Percentiles rank a stretch among this genome's conserved stretches.
phyloP scores from a whole-genome alignment of 805 yeast genomes.

The Starmerella roubikii region DNA sequence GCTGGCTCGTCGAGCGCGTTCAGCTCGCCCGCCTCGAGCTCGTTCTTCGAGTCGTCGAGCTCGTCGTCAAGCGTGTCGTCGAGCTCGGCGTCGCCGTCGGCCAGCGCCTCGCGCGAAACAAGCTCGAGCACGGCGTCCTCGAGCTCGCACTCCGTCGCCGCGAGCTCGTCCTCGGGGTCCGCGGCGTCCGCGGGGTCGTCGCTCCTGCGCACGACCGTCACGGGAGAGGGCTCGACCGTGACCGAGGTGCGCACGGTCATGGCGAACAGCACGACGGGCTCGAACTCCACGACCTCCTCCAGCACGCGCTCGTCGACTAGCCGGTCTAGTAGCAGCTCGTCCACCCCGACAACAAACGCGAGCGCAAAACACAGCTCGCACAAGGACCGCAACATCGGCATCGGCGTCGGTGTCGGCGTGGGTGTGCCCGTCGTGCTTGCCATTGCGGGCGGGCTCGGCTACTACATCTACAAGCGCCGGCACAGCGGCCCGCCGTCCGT shows the following conservation, averaged over 20 bases:
- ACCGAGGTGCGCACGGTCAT: constrained; percentile 6
- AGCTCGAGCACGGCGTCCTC: not conserved
- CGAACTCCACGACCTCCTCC: constrained; percentile 1
- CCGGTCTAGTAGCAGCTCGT: not conserved
- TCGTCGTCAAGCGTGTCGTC: not conserved
- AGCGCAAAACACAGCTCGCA: not conserved
- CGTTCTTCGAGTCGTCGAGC: not conserved
- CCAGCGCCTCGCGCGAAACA: not conserved
- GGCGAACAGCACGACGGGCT: not conserved
- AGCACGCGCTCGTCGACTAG: constrained; percentile 1
- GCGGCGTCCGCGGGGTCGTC: not conserved
- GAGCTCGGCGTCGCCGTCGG: not conserved
- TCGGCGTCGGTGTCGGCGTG: constrained; percentile 60
- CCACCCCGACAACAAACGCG: not conserved
- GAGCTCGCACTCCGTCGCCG: not conserved
- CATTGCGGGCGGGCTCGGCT: constrained; percentile 23
- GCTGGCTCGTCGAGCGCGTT: not conserved
- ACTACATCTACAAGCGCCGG: constrained; percentile 17
- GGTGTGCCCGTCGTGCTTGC: constrained; percentile 47
- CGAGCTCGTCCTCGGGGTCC: not conserved
- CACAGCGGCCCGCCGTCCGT: constrained; percentile 6
- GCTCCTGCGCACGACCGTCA: not conserved
- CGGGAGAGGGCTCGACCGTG: constrained; percentile 7
- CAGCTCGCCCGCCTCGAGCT: not conserved
- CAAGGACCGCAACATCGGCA: constrained; percentile 34